Evolutionary conservation across 306 rosid genomes (phyloP).

Genomic region (Heteromeles arbutifolia): DNA sequence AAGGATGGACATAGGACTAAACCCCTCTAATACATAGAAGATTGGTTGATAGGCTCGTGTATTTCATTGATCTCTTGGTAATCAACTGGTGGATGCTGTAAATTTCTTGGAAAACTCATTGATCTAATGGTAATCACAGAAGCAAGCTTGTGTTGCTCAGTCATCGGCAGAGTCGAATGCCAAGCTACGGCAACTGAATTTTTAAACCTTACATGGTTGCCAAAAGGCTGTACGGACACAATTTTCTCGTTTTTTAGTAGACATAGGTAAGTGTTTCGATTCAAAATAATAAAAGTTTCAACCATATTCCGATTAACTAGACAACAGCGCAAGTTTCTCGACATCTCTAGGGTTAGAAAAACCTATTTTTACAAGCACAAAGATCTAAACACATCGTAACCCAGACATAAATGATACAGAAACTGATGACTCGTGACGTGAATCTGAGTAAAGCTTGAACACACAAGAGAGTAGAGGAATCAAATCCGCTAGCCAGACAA

Average conservation of each 20-base stretch:
- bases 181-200: too few species aligned
- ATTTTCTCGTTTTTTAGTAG: background rate
- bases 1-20: too few species aligned
- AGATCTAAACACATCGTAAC: constrained; percentile 13
- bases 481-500: constrained; percentile 39
- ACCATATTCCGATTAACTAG: background rate
- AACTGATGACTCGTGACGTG: background rate
- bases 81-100: too few species aligned
- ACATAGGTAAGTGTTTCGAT: constrained; percentile 1
- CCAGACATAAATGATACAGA: constrained; percentile 2
- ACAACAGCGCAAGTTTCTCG: constrained; percentile 26
- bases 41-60: too few species aligned
- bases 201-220: too few species aligned
- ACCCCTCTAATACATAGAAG: too few species aligned
- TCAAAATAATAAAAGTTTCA: constrained; percentile 8
- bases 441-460: background rate
- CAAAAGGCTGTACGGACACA: background rate
- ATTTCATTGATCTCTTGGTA: too few species aligned
- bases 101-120: too few species aligned
- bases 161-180: too few species aligned
- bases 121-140: too few species aligned
- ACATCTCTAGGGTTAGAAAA: constrained; percentile 33
- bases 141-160: too few species aligned
- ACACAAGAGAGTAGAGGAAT: background rate
- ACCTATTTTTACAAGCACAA: constrained; percentile 40